Evolutionary conservation across 805 yeast species (phyloP).

Genomic region (Starmerella scarabaei): DNA sequence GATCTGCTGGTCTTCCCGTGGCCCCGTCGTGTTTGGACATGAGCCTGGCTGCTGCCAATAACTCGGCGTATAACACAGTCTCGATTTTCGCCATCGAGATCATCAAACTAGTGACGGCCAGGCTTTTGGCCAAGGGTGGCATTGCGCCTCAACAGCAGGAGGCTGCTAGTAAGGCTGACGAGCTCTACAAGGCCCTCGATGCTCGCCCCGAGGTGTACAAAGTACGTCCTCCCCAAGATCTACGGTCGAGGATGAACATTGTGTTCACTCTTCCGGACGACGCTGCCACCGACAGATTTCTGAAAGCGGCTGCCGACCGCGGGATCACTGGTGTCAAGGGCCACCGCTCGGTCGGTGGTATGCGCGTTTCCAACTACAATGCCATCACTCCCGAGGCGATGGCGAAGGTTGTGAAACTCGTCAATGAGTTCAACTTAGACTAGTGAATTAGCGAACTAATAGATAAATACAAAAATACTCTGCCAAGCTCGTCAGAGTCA

Average conservation of each 20-base stretch:
- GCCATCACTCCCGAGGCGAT: conserved; percentile 49
- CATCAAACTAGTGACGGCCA: conserved; percentile 60
- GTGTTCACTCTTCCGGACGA: conserved; percentile 60
- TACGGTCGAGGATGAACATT: conserved; percentile 82
- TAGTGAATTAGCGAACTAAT: too few relatives aligned
- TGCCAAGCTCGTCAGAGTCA: too few relatives aligned
- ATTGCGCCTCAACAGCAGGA: conserved; percentile 43
- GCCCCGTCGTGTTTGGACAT: conserved; percentile 82
- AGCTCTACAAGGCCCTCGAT: conserved; percentile 55
- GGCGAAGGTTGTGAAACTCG: conserved; percentile 12
- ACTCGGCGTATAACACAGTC: conserved; percentile 90
- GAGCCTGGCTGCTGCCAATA: conserved; percentile 73
- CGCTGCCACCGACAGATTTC: conserved; percentile 53
- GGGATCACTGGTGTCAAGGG: conserved; percentile 77
- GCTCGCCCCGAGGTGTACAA: conserved; percentile 50
- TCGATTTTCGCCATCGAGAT: conserved; percentile 88
- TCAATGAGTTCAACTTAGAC: conserved; percentile 8
- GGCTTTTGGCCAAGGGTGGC: conserved; percentile 60
- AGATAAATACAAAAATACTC: neutral
- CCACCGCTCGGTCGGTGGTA: conserved; percentile 94
- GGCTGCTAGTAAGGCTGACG: conserved; percentile 48
- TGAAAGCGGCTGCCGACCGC: conserved; percentile 47
- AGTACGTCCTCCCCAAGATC: conserved; percentile 48
- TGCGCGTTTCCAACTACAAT: conserved; percentile 85
- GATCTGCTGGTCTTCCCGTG: conserved; percentile 51